Evolutionary conservation across 495 filamentous ascomycete species (phyloP).

Genomic region (Podospora pseudoanserina): DNA sequence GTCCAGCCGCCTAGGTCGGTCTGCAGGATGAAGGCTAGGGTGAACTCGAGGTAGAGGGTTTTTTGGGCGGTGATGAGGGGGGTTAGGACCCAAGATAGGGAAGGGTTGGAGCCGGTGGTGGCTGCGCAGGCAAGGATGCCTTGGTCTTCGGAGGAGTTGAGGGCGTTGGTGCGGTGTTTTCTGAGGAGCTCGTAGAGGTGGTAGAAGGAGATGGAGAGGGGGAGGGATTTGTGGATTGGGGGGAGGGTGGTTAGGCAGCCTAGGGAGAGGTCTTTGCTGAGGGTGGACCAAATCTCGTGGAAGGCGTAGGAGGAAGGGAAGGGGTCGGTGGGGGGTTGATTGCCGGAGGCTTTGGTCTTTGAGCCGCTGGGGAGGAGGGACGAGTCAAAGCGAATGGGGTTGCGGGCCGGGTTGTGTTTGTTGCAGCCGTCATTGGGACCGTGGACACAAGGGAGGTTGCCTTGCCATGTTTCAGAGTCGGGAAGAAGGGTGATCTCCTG

Average conservation of each 20-base stretch:
- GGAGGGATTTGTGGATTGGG: slow-evolving; percentile 25
- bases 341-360: slow-evolving; percentile 15
- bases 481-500: background rate
- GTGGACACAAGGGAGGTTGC: slow-evolving; percentile 32
- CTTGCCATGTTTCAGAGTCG: slow-evolving; percentile 23
- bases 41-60: slow-evolving; percentile 22
- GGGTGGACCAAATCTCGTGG: slow-evolving; percentile 17
- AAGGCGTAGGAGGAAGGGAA: slow-evolving; percentile 11
- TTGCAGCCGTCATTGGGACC: slow-evolving; percentile 29
- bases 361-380: slow-evolving; percentile 12
- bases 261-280: slow-evolving; percentile 5
- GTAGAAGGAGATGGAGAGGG: slow-evolving; percentile 26
- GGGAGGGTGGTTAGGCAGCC: slow-evolving; percentile 16
- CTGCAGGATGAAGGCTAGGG: slow-evolving; percentile 21
- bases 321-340: slow-evolving; percentile 3
- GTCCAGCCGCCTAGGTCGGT: slow-evolving; percentile 23
- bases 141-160: background rate
- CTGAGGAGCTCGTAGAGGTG: slow-evolving; percentile 23
- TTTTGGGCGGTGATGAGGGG: slow-evolving; percentile 13
- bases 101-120: slow-evolving; percentile 13
- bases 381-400: slow-evolving; percentile 23
- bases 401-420: slow-evolving; percentile 26
- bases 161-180: background rate
- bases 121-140: slow-evolving; percentile 7
- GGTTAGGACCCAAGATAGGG: slow-evolving; percentile 10